Evolutionary conservation across 495 filamentous ascomycete genomes (phyloP).

Genomic region (Tetracladium setigerum): DNA sequence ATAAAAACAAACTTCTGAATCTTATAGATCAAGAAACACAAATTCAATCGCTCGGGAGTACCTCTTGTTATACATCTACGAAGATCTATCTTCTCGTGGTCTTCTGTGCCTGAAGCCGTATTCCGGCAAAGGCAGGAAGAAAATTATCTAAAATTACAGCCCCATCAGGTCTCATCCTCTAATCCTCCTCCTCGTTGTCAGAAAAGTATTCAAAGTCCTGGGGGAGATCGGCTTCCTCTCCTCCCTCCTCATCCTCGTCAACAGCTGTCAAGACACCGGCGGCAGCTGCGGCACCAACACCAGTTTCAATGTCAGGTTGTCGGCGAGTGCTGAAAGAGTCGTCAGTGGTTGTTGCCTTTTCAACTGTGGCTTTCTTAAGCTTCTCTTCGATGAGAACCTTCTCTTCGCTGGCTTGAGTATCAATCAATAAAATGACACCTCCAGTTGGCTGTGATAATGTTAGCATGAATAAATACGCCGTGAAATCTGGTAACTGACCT

Average conservation of each 20-base stretch:
- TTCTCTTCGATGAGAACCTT: constrained; percentile 80
- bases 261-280: constrained; percentile 75
- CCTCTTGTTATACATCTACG: constrained; percentile 15
- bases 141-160: constrained; percentile 20
- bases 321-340: constrained; percentile 17
- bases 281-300: constrained; percentile 55
- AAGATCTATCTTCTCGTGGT: neutral
- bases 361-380: constrained; percentile 52
- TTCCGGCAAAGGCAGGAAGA: constrained; percentile 12
- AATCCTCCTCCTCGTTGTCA: constrained; percentile 59
- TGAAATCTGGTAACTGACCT: constrained; percentile 48
- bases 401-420: constrained; percentile 70
- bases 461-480: neutral
- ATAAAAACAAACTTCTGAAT: too few relatives aligned
- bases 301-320: constrained; percentile 15
- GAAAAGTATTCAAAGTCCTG: constrained; percentile 81
- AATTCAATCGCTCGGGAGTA: neutral
- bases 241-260: constrained; percentile 80
- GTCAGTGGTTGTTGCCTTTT: constrained; percentile 22
- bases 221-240: constrained; percentile 72
- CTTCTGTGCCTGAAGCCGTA: constrained; percentile 5
- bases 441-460: constrained; percentile 52
- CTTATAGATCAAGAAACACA: too few relatives aligned
- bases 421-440: constrained; percentile 83
- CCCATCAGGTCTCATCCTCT: constrained; percentile 9